phyloP scores from a whole-genome alignment of 257 asterid genomes.

The Ilex aquifolium region DNA sequence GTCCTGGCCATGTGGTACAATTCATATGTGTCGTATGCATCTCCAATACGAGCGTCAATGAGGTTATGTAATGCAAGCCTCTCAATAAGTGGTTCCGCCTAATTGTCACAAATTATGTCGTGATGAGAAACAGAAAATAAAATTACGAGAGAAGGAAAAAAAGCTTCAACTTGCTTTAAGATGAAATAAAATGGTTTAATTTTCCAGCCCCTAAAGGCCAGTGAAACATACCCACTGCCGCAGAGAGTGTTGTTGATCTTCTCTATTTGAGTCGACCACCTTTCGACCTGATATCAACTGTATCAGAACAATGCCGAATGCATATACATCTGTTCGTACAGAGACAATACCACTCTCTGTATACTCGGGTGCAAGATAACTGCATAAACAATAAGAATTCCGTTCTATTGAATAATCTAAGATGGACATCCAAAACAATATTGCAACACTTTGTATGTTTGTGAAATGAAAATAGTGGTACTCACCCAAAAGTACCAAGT shows the following conservation, averaged over 20 bases:
- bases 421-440: no score
- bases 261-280: conserved; percentile 44
- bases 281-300: conserved; percentile 75
- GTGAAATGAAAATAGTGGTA: conserved; percentile 1
- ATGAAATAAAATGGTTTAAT: neutral
- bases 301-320: conserved; percentile 68
- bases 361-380: conserved; percentile 82
- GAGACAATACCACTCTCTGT: conserved; percentile 69
- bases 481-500: conserved; percentile 78
- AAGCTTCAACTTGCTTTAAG: neutral
- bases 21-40: conserved; percentile 56
- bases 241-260: conserved; percentile 42
- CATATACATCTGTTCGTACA: conserved; percentile 61
- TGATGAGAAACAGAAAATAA: neutral
- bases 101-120: conserved; percentile 2
- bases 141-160: no score
- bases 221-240: conserved; percentile 58
- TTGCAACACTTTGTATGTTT: neutral
- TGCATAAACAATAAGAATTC: conserved; percentile 16
- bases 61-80: conserved; percentile 70
- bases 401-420: conserved; percentile 1
- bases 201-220: neutral
- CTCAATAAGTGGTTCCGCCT: conserved; percentile 58
- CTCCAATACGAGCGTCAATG: conserved; percentile 57
- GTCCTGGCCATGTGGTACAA: conserved; percentile 71